Evolutionary conservation across 1,284 basidiomycete species (phyloP).

Genomic region (Neonothopanus nambi): DNA sequence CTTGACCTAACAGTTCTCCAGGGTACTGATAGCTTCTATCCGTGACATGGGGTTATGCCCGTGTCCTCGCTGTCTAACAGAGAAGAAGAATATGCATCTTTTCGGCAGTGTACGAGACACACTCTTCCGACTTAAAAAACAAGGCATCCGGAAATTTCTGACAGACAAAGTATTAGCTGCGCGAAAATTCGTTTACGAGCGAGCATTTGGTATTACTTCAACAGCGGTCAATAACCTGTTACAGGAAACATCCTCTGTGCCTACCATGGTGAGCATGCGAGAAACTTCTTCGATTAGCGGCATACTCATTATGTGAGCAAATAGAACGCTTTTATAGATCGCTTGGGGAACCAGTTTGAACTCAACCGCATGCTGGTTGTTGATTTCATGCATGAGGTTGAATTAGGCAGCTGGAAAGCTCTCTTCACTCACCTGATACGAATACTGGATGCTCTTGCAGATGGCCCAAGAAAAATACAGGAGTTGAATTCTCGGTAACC

Average conservation of each 20-base stretch:
- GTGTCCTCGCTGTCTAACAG: slow-evolving; percentile 29
- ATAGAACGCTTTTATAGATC: slow-evolving; percentile 35
- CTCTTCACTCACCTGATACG: slow-evolving; percentile 35
- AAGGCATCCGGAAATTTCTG: neutral
- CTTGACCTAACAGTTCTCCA: slow-evolving; percentile 5
- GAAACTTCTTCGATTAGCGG: too few relatives aligned
- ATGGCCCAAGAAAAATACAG: slow-evolving; percentile 2
- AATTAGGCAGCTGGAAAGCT: slow-evolving; percentile 37
- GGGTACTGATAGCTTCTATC: slow-evolving; percentile 30
- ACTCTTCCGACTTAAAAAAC: neutral
- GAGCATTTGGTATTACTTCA: slow-evolving; percentile 14
- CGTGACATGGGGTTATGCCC: slow-evolving; percentile 29
- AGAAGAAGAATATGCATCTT: slow-evolving; percentile 19
- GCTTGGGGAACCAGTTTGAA: slow-evolving; percentile 25
- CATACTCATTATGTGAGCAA: neutral
- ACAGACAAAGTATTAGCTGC: slow-evolving; percentile 8
- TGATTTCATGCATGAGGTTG: slow-evolving; percentile 38
- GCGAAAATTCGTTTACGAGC: slow-evolving; percentile 22
- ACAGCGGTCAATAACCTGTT: neutral
- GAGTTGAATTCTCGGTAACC: slow-evolving; percentile 5
- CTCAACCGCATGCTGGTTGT: slow-evolving; percentile 30
- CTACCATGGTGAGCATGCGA: neutral
- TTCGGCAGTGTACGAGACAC: slow-evolving; percentile 2
- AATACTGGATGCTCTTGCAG: slow-evolving; percentile 24
- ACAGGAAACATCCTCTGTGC: neutral